A percentile compares a stretch with the other conserved stretches of the same genome.
Conservation (phyloP, 371 early-diverging fungal species). For the Apophysomyces sp. region DNA sequence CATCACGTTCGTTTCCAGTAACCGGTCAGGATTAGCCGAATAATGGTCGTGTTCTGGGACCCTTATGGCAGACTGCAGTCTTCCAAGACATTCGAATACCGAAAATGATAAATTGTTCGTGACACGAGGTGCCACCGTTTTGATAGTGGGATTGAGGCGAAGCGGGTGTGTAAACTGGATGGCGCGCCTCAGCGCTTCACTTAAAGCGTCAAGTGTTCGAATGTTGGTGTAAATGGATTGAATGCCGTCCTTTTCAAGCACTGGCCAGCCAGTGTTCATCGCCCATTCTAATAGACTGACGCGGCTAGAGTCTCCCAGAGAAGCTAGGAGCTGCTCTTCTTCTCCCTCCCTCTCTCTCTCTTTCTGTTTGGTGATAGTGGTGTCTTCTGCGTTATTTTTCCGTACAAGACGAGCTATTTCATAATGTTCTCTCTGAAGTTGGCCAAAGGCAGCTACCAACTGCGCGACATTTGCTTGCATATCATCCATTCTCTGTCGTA, state of each 20-base stretch:
- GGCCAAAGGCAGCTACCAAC: slow-evolving; percentile 7
- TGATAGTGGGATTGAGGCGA: not conserved
- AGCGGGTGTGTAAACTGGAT: slow-evolving; percentile 7
- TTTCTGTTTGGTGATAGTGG: not conserved
- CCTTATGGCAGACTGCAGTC: slow-evolving; percentile 4
- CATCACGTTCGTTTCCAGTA: slow-evolving; percentile 19
- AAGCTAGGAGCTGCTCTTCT: not conserved
- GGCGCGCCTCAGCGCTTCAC: slow-evolving; percentile 19
- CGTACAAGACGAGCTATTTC: slow-evolving; percentile 10
- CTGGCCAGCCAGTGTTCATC: slow-evolving; percentile 24
- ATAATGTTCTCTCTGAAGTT: slow-evolving; percentile 16
- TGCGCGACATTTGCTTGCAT: slow-evolving; percentile 19
- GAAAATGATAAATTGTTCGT: slow-evolving; percentile 12
- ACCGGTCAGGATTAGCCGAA: not conserved
- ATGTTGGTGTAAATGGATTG: slow-evolving; percentile 29
- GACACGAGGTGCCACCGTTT: not conserved
- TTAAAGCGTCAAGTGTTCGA: slow-evolving; percentile 22
- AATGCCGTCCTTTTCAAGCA: slow-evolving; percentile 20
- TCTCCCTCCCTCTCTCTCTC: not conserved
- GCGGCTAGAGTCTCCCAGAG: not conserved
- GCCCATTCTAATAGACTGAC: slow-evolving; percentile 24
- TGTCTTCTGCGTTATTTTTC: not conserved
- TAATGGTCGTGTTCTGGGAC: not conserved
- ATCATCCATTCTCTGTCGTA: slow-evolving; percentile 25
- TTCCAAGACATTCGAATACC: slow-evolving; percentile 28